Conservation (phyloP, 2,329 filamentous ascomycete genomes). For the Didymella pinodella region DNA sequence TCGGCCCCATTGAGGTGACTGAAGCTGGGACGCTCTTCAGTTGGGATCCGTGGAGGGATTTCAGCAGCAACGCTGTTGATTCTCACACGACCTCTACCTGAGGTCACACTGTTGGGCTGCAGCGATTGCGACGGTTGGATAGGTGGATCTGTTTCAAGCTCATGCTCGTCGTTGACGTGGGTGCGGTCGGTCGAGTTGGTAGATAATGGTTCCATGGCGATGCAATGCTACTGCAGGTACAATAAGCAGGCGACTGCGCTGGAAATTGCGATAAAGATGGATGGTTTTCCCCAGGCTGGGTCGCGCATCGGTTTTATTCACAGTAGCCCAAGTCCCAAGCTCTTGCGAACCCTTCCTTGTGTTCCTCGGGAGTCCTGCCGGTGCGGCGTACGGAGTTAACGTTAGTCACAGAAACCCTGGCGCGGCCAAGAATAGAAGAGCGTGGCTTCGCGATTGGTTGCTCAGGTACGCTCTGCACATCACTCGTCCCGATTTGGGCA, state of each 20-base stretch:
- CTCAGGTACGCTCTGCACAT: background rate
- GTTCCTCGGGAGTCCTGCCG: conserved; percentile 6
- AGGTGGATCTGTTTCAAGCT: conserved; percentile 8
- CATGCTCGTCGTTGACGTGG: conserved; percentile 19
- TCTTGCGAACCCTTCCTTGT: conserved; percentile 7
- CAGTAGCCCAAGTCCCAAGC: background rate
- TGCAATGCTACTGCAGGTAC: conserved; percentile 15
- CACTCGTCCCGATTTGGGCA: conserved; percentile 11
- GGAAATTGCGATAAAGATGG: background rate
- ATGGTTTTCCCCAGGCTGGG: conserved; percentile 1
- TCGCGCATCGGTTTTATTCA: conserved; percentile 7
- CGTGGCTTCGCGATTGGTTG: conserved; percentile 13
- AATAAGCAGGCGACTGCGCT: conserved; percentile 1
- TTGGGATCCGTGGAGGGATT: conserved; percentile 22
- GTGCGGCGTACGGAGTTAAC: conserved; percentile 2
- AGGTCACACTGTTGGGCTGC: conserved; percentile 23
- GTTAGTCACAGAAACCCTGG: conserved; percentile 20
- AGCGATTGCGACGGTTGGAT: conserved; percentile 21
- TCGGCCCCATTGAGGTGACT: conserved; percentile 28
- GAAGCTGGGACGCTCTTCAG: conserved; percentile 19
- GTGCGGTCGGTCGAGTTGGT: conserved; percentile 25
- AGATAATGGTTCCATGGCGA: conserved; percentile 29
- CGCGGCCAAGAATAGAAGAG: conserved; percentile 12
- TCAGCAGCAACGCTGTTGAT: conserved; percentile 41
- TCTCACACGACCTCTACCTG: conserved; percentile 32